Conservation (phyloP, 2,329 filamentous ascomycete species). For the Pyricularia grisea region DNA sequence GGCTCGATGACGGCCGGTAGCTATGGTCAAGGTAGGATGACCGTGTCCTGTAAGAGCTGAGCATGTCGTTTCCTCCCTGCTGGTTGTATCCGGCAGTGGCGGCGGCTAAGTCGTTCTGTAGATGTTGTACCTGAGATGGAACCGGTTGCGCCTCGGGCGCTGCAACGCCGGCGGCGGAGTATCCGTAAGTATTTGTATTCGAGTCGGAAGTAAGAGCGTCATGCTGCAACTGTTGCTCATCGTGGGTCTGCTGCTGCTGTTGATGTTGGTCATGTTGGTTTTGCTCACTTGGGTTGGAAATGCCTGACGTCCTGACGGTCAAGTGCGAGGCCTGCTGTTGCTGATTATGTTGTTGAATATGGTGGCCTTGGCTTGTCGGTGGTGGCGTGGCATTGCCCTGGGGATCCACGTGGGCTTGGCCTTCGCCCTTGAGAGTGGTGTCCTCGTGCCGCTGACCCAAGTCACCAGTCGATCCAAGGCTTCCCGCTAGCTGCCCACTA, state of each 20-base stretch:
- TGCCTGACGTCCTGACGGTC: conserved; percentile 18
- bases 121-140: conserved; percentile 18
- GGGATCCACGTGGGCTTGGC: conserved; percentile 33
- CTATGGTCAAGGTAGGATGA: conserved; percentile 35
- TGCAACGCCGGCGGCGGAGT: conserved; percentile 40
- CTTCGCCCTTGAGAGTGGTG: conserved; percentile 31
- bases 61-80: conserved; percentile 38
- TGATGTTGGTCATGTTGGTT: conserved; percentile 12
- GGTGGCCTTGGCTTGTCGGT: background rate
- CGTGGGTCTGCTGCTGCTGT: background rate
- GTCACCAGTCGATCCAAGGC: conserved; percentile 10
- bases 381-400: conserved; percentile 11
- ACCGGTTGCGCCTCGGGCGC: conserved; percentile 22
- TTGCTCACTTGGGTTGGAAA: conserved; percentile 19
- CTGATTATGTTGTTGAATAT: background rate
- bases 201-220: conserved; percentile 21
- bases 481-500: conserved; percentile 2
- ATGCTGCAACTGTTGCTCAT: conserved; percentile 1
- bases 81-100: conserved; percentile 26
- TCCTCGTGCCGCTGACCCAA: conserved; percentile 16
- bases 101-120: conserved; percentile 20
- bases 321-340: conserved; percentile 19
- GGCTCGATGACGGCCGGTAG: conserved; percentile 25
- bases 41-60: conserved; percentile 42
- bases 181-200: conserved; percentile 46